These are phyloP conservation scores for Tulasnella sp. DNA, from an alignment of 768 basidiomycete genomes.

Conservation along the genomic window DNA sequence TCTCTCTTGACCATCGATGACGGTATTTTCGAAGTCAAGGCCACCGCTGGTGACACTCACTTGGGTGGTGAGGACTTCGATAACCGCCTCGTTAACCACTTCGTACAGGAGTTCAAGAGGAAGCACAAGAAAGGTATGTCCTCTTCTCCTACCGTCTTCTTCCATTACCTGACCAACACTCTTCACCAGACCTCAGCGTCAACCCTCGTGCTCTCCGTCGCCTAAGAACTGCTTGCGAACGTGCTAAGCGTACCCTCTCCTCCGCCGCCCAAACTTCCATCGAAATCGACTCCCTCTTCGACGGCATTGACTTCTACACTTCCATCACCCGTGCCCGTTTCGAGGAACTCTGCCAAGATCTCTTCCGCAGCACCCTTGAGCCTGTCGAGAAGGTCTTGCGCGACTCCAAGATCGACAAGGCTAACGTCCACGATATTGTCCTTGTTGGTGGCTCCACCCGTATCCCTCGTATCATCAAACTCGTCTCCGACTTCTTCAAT, in stretches of 20 bases:
- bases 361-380: conserved; percentile 35
- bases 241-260: conserved; percentile 40
- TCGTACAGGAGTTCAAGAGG: conserved; percentile 39
- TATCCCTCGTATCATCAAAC: conserved; percentile 45
- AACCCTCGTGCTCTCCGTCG: conserved; percentile 37
- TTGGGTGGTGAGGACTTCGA: conserved; percentile 42
- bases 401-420: conserved; percentile 42
- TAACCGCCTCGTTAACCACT: conserved; percentile 40
- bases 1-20: conserved; percentile 39
- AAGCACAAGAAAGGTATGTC: conserved; percentile 36
- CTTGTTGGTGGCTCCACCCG: conserved; percentile 40
- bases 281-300: conserved; percentile 44
- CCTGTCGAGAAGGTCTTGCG: conserved; percentile 42
- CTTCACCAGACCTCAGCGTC: conserved; percentile 27
- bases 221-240: conserved; percentile 38
- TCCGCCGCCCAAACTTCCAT: conserved; percentile 41
- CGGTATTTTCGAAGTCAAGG: conserved; percentile 39
- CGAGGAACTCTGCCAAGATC: conserved; percentile 35
- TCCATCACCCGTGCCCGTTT: conserved; percentile 43
- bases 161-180: not conserved
- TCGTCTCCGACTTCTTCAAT: conserved; percentile 54
- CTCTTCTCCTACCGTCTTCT: not conserved
- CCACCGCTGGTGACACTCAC: conserved; percentile 41
- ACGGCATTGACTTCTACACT: conserved; percentile 44
- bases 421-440: conserved; percentile 37